Base-by-base conservation (phyloP, 495 filamentous ascomycete species). In the Talaromyces thailandensis region DNA sequence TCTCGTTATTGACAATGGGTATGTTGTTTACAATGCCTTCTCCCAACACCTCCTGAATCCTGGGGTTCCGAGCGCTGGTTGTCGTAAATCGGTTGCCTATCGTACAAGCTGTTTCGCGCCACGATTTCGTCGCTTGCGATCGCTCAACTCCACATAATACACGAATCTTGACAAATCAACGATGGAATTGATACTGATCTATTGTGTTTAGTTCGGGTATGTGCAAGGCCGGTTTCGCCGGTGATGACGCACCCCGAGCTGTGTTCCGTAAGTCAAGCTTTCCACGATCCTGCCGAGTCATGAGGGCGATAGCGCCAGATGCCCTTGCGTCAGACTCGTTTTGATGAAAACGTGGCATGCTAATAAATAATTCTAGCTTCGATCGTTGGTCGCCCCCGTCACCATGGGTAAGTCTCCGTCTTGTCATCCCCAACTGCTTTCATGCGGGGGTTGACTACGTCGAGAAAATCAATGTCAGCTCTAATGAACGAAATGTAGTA, bases 1-100 rank as follows among this genome's bases (percentile, higher is more conserved):
- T 80, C 93, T 98, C 91, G 94, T 98, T 81, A 98, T 98, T 81
- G 94, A 98, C 92, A 98, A 98, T 98, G 94, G 94, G 94, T 98
- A 91, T 86, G 91, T 80, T 66, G 64, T 65, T 58, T 52, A 56
- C 25, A 9, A 52, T 50, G 31, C 51, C 66, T 48, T 67, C 66
- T 63, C 69, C 69, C 71, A 65, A 58, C 64, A 65, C 50, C 31
- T 64, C 63, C 64, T 62, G 51, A 64, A 65, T 60, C 67, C 63
- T 28, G 7, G 48, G 37, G 8, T 23, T 31, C 48, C 55, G 55
- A 57, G 26, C 26, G 55, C 26, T 57, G 55, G 55, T 35, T 28
- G 28, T 66, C 60, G 62, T 35, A 64, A 62, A 24, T 61, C 56
- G 45, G 63, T 60, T 66, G 61, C 60, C 65, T 61, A 23, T 32